Percentiles rank a stretch among this genome's conserved stretches.
phyloP scores from a whole-genome alignment of 495 filamentous ascomycete genomes.

The Lophiotrema nucula region DNA sequence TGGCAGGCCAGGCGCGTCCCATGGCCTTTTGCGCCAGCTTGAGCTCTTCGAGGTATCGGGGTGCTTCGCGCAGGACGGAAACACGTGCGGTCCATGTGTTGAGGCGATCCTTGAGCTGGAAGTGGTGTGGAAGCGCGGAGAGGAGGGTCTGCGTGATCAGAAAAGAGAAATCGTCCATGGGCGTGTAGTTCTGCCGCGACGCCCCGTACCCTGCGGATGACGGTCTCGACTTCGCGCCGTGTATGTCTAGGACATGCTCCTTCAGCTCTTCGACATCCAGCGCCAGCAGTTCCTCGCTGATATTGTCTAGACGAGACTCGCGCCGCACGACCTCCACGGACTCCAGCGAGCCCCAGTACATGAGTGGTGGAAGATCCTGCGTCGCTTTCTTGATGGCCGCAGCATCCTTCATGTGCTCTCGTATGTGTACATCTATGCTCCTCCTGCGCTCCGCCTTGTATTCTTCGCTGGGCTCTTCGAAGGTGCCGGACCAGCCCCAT shows the following conservation, averaged over 20 bases:
- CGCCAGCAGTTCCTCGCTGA: conserved; percentile 71
- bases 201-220: conserved; percentile 52
- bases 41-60: conserved; percentile 67
- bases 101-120: conserved; percentile 65
- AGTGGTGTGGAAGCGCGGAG: conserved; percentile 80
- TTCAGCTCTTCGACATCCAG: conserved; percentile 90
- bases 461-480: conserved; percentile 40
- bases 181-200: conserved; percentile 51
- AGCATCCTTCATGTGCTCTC: conserved; percentile 17
- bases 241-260: conserved; percentile 76
- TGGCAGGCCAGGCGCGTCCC: conserved; percentile 59
- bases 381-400: background rate
- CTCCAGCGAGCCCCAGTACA: conserved; percentile 70
- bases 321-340: conserved; percentile 60
- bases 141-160: conserved; percentile 85
- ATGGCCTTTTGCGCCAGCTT: conserved; percentile 61
- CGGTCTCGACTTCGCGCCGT: conserved; percentile 60
- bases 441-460: conserved; percentile 39
- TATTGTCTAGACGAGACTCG: conserved; percentile 73
- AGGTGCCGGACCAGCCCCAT: conserved; percentile 70
- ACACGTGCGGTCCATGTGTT: conserved; percentile 75
- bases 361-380: conserved; percentile 22
- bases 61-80: conserved; percentile 67
- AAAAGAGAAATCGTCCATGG: conserved; percentile 81
- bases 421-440: conserved; percentile 31